A percentile compares a stretch with the other conserved stretches of the same genome.
phyloP scores from a whole-genome alignment of 768 basidiomycete species.

The Suillus brevipes region DNA sequence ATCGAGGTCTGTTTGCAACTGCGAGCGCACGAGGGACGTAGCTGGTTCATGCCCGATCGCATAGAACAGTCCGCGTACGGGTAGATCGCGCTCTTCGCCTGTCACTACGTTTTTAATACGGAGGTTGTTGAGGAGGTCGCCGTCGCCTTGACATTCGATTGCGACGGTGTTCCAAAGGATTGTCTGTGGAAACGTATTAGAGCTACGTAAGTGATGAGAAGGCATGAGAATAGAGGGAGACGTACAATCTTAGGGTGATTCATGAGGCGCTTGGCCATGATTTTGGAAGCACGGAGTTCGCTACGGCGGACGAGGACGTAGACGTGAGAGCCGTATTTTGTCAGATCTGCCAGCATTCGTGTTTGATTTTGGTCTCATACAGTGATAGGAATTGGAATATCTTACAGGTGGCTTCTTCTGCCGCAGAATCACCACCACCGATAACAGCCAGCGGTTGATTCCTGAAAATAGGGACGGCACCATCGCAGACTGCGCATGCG shows the following conservation, averaged over 20 bases:
- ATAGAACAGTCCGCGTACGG: slow-evolving; percentile 93
- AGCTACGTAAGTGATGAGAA: neutral
- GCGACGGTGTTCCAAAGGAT: slow-evolving; percentile 94
- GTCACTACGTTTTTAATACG: slow-evolving; percentile 81
- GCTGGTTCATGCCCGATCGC: slow-evolving; percentile 97
- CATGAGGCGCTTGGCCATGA: slow-evolving; percentile 93
- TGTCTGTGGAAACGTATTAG: slow-evolving; percentile 44
- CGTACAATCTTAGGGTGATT: slow-evolving; percentile 88
- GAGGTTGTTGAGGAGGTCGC: slow-evolving; percentile 85
- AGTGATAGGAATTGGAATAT: slow-evolving; percentile 12
- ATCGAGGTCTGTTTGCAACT: slow-evolving; percentile 87
- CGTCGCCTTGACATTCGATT: slow-evolving; percentile 91
- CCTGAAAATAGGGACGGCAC: slow-evolving; percentile 97
- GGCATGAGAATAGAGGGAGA: slow-evolving; percentile 13
- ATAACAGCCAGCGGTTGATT: slow-evolving; percentile 97
- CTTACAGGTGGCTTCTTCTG: slow-evolving; percentile 98
- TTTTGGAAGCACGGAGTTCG: slow-evolving; percentile 94
- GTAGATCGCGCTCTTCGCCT: slow-evolving; percentile 79
- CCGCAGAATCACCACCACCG: slow-evolving; percentile 97
- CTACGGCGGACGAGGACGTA: slow-evolving; percentile 93
- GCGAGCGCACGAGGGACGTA: slow-evolving; percentile 80
- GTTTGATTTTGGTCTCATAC: neutral
- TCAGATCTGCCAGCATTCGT: slow-evolving; percentile 58
- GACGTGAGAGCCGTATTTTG: slow-evolving; percentile 95
- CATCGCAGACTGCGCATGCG: slow-evolving; percentile 98